Evolutionary conservation across 176 grass and related monocot species (phyloP), one percentile per base, ranked within the genome.

Genomic region (Poa annua): DNA sequence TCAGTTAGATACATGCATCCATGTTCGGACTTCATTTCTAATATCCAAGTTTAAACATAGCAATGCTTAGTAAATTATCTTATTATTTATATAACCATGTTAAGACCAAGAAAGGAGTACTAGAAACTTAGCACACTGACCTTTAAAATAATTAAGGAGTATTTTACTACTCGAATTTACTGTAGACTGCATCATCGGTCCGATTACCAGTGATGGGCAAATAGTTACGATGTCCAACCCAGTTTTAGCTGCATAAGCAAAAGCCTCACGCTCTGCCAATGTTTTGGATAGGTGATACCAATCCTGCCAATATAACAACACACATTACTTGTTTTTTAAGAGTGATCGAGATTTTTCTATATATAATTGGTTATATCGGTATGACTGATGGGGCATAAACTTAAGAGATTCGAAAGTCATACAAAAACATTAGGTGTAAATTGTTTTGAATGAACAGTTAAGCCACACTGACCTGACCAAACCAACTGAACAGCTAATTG

Each of bases 211-310:
- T 26, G 84, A 26, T 2, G 90, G 90, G 7, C 72, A 86, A 41
- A 88, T 34, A 60, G 83, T 86, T 69, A 88, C 83, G 50, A 88
- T 15, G 17, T 92, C 86, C 42, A 88, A n/a, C 36, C 74, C 90
- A 13, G 75, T 86, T 74, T 86, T 88, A 45, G 56, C 79, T 70
- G 74, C 79, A 80, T 83, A 92, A 83, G 79, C 32, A 73, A 82
- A 86, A 54, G 79, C 83, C 36, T 85, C 90, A 33, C 67, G 74
- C 81, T 92, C 90, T 11, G 86, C 79, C 24, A 75, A 7, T 14
- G 86, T 92, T 88, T 92, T 88, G 19, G 90, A 92, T 39, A 92
- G 74, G 20, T 8, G 79, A 68, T 92, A 92, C 84, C 90, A 92
- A 71, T 92, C 84, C 87, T 92, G 90, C 8, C 39, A 80, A 11